phyloP scores from a whole-genome alignment of 495 filamentous ascomycete species.

The Podospora pseudoanserina region DNA sequence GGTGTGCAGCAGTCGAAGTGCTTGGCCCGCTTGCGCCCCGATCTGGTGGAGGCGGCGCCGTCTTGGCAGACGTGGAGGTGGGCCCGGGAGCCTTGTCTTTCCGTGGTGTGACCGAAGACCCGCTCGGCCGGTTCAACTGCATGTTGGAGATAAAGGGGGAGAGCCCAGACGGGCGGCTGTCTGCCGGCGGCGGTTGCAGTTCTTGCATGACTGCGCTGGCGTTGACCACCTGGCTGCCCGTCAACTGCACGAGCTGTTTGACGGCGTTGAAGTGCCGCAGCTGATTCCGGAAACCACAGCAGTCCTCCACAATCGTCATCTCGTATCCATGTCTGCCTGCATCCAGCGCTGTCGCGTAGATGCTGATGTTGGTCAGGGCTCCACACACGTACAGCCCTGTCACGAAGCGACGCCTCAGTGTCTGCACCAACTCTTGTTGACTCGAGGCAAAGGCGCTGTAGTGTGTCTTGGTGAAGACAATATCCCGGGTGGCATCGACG shows the following conservation, averaged over 20 bases:
- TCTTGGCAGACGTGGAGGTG: slow-evolving; percentile 8
- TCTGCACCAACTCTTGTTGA: slow-evolving; percentile 57
- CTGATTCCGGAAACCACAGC: slow-evolving; percentile 75
- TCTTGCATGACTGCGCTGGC: slow-evolving; percentile 55
- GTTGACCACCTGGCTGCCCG: slow-evolving; percentile 64
- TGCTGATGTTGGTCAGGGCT: slow-evolving; percentile 79
- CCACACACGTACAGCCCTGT: slow-evolving; percentile 93
- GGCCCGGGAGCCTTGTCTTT: background rate
- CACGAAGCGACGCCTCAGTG: slow-evolving; percentile 71
- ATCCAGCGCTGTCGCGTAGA: slow-evolving; percentile 90
- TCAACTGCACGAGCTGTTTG: slow-evolving; percentile 67
- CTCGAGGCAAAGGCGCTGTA: slow-evolving; percentile 73
- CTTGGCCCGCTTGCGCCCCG: slow-evolving; percentile 1
- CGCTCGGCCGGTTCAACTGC: slow-evolving; percentile 15
- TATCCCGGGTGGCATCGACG: slow-evolving; percentile 57
- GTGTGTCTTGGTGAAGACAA: slow-evolving; percentile 69
- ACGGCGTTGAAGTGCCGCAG: slow-evolving; percentile 72
- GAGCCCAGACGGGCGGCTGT: slow-evolving; percentile 25
- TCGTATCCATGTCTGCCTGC: slow-evolving; percentile 82
- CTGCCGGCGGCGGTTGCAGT: slow-evolving; percentile 19
- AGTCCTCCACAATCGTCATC: slow-evolving; percentile 84
- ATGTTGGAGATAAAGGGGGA: slow-evolving; percentile 32
- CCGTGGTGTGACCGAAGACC: slow-evolving; percentile 8
- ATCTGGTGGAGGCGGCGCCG: slow-evolving; percentile 14
- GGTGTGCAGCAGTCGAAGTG: background rate